Conservation (phyloP, 202 grass and related monocot genomes). For the Panicum virgatum region DNA sequence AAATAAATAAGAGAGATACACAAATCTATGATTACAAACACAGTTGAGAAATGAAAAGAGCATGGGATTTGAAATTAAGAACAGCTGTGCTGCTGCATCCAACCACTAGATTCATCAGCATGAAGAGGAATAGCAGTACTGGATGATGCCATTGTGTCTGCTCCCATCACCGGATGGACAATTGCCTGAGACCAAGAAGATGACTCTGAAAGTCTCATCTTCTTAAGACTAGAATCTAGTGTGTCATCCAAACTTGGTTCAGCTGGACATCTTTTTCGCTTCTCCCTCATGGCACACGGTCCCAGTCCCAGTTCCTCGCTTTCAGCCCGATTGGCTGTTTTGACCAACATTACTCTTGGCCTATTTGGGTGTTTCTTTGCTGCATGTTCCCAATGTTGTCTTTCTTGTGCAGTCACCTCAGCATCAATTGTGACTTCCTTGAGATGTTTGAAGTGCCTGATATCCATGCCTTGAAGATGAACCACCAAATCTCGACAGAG, state of each 20-base stretch:
- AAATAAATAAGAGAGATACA: background rate
- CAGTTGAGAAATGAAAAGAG: background rate
- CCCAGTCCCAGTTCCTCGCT: background rate
- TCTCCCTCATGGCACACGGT: background rate
- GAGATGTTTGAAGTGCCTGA: constrained; percentile 25
- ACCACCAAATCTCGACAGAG: background rate
- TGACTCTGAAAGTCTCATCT: constrained; percentile 9
- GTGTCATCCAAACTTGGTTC: background rate
- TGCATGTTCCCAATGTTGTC: constrained; percentile 27
- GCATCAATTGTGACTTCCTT: constrained; percentile 17
- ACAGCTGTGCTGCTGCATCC: background rate
- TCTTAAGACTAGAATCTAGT: background rate
- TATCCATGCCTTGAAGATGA: constrained; percentile 31
- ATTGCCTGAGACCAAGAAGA: background rate
- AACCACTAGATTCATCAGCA: background rate
- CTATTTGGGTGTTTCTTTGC: constrained; percentile 36
- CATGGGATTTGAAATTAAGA: background rate
- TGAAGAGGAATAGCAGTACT: background rate
- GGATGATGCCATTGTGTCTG: background rate
- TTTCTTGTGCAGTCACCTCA: background rate
- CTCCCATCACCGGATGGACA: background rate
- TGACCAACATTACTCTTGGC: background rate
- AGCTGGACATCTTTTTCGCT: background rate
- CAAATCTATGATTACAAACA: background rate
- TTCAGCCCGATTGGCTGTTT: background rate